These are phyloP conservation scores for Allomyces javanicus DNA, from an alignment of 192 early-diverging fungal species.

Conservation along the genomic window DNA sequence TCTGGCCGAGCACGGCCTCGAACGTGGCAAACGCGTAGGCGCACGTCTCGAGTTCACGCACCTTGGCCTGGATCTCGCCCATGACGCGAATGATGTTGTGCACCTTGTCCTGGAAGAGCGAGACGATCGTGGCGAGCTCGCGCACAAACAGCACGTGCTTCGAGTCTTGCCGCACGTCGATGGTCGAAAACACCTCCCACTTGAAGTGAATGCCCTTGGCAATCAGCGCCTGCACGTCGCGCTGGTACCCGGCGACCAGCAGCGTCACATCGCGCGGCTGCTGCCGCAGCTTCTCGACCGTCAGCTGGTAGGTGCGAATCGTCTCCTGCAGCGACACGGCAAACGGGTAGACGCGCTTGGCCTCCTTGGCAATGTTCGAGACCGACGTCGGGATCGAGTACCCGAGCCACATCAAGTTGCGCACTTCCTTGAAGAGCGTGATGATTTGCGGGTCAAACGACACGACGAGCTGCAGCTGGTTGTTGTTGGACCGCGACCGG, in stretches of 20 bases:
- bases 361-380: constrained; percentile 78
- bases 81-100: constrained; percentile 58
- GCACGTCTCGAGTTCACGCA: constrained; percentile 72
- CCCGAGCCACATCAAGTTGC: constrained; percentile 86
- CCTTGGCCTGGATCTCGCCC: constrained; percentile 55
- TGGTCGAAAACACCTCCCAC: constrained; percentile 7
- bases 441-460: constrained; percentile 91
- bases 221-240: constrained; percentile 77
- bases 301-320: constrained; percentile 76
- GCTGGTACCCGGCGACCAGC: constrained; percentile 83
- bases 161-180: constrained; percentile 49
- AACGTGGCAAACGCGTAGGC: constrained; percentile 51
- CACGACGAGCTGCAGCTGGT: constrained; percentile 57
- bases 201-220: constrained; percentile 32
- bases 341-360: constrained; percentile 92
- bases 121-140: constrained; percentile 75
- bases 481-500: constrained; percentile 50
- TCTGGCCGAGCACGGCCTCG: constrained; percentile 42
- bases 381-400: constrained; percentile 84
- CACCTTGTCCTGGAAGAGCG: constrained; percentile 90
- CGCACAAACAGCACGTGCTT: constrained; percentile 76
- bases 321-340: constrained; percentile 93
- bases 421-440: constrained; percentile 96
- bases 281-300: constrained; percentile 52
- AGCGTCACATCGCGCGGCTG: constrained; percentile 44